phyloP scores from a whole-genome alignment of 192 early-diverging fungal genomes.

The Coemansia sp. region DNA sequence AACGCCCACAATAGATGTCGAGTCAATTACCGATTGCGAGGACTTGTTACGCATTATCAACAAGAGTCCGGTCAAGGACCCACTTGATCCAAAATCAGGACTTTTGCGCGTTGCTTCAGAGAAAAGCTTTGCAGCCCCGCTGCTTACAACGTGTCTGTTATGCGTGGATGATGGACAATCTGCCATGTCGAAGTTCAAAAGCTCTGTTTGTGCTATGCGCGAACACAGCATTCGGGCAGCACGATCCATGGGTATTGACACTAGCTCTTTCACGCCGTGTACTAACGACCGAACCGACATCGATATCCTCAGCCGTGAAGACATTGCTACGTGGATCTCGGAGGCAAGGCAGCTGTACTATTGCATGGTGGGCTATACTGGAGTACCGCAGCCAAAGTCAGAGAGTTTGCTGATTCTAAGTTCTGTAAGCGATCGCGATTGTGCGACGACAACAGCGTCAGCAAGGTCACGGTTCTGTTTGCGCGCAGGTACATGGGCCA shows the following conservation, averaged over 20 bases:
- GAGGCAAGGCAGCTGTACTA: constrained; percentile 31
- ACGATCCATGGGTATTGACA: neutral
- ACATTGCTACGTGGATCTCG: neutral
- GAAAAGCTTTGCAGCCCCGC: neutral
- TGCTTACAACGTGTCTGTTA: constrained; percentile 9
- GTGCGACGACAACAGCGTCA: neutral
- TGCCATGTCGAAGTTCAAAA: neutral
- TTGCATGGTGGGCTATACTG: constrained; percentile 22
- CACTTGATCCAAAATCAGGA: constrained; percentile 1
- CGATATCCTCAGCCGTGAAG: neutral
- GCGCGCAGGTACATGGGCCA: constrained; percentile 21
- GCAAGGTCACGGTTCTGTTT: neutral
- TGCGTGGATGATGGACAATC: constrained; percentile 7
- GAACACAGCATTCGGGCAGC: constrained; percentile 15
- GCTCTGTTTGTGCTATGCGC: constrained; percentile 8
- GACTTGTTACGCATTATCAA: neutral
- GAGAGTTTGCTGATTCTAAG: neutral
- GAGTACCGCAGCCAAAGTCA: constrained; percentile 18
- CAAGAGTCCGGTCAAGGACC: neutral
- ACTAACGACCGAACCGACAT: no score
- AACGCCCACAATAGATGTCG: neutral
- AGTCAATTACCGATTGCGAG: neutral
- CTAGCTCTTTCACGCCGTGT: neutral
- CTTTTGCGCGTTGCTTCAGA: constrained; percentile 2
- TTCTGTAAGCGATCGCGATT: neutral